A percentile compares a stretch with the other conserved stretches of the same genome.
These are phyloP conservation scores for Acacia melanoxylon DNA, from an alignment of 306 rosid species.

Conservation along the genomic window DNA sequence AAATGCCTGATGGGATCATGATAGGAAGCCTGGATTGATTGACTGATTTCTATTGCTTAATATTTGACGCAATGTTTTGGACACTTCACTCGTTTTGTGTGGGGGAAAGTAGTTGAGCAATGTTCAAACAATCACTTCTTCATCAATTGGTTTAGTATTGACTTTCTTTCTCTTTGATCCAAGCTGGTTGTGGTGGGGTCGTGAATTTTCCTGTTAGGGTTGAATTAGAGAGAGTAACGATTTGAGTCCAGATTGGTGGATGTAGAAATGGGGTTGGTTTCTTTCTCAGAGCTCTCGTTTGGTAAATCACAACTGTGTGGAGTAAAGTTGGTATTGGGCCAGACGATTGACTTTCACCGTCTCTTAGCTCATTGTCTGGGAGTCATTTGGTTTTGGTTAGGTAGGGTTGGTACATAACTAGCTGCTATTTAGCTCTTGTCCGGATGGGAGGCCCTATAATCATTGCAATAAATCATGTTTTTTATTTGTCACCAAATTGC, in stretches of 20 bases:
- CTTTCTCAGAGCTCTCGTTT: neutral
- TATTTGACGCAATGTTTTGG: neutral
- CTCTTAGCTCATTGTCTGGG: neutral
- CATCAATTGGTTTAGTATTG: neutral
- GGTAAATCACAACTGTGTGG: neutral
- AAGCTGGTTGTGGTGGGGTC: slow-evolving; percentile 35
- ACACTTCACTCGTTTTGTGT: neutral
- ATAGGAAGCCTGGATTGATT: neutral
- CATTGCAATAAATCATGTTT: neutral
- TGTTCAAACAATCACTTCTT: slow-evolving; percentile 17
- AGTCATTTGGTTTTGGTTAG: neutral
- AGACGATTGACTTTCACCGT: neutral
- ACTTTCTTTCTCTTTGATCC: neutral
- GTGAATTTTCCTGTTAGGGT: slow-evolving; percentile 17
- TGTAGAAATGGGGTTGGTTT: neutral
- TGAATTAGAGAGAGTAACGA: slow-evolving; percentile 1
- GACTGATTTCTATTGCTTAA: neutral
- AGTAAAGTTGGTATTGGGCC: neutral
- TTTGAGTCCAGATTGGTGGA: neutral
- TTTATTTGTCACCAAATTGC: too few species aligned
- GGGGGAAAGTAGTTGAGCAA: slow-evolving; percentile 1
- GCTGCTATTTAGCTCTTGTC: neutral
- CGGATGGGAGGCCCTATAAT: neutral
- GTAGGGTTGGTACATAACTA: neutral
- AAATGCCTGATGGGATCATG: neutral